These are phyloP conservation scores for Russula emetica DNA, from an alignment of 768 basidiomycete species.

Conservation along the genomic window DNA sequence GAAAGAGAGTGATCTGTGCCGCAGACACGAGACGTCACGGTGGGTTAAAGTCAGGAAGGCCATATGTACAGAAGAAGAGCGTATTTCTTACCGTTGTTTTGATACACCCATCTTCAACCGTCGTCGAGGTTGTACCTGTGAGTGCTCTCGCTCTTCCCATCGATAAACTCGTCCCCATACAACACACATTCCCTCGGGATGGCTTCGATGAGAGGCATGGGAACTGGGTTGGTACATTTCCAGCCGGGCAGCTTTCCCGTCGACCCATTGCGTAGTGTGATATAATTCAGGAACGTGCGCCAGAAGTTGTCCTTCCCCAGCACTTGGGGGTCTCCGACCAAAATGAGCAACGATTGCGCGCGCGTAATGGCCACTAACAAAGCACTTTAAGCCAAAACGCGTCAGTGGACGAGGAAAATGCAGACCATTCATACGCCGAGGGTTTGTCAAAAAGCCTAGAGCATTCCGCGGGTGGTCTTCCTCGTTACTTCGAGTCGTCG, in stretches of 20 bases:
- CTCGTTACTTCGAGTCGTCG: constrained; percentile 37
- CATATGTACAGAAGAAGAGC: background rate
- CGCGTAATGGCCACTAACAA: constrained; percentile 59
- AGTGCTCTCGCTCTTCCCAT: constrained; percentile 1
- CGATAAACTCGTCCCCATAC: constrained; percentile 11
- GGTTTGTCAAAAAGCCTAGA: constrained; percentile 38
- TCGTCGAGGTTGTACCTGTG: constrained; percentile 1
- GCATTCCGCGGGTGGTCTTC: constrained; percentile 31
- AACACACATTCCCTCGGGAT: background rate
- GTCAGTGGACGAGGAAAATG: background rate
- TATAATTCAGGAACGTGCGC: constrained; percentile 56
- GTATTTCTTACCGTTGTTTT: background rate
- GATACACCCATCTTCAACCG: background rate
- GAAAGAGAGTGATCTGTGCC: background rate
- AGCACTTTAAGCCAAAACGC: background rate
- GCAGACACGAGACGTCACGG: background rate
- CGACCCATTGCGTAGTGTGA: constrained; percentile 50
- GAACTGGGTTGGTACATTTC: constrained; percentile 32
- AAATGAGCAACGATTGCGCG: constrained; percentile 57
- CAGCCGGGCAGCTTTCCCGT: constrained; percentile 41
- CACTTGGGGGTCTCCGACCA: constrained; percentile 57
- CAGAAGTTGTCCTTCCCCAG: constrained; percentile 57
- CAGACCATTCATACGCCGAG: constrained; percentile 41
- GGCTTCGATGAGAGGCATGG: background rate
- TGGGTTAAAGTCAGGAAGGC: background rate